Conservation (phyloP, 139 green algal species). For the Chlorella sp. region DNA sequence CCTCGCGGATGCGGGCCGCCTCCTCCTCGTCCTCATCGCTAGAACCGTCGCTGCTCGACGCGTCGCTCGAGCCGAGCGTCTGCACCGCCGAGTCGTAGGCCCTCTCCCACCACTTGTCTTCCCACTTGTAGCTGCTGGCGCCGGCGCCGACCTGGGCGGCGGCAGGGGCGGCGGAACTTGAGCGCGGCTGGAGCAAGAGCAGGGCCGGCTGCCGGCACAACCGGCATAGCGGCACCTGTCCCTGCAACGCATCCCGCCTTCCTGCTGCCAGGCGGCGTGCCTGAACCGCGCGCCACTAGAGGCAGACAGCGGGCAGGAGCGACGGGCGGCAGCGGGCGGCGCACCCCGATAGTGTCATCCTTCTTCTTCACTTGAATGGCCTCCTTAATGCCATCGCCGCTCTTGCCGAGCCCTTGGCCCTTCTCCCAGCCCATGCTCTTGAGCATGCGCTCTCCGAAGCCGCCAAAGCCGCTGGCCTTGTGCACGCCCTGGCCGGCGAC, state of each 20-base stretch:
- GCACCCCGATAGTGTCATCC: conserved; percentile 77
- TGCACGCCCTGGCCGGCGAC: conserved; percentile 68
- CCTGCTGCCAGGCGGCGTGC: too few species aligned
- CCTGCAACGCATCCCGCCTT: too few species aligned
- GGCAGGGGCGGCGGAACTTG: neutral
- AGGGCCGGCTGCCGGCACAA: neutral
- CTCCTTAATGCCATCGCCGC: conserved; percentile 68
- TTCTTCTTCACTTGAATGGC: conserved; percentile 86
- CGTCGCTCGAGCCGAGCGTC: conserved; percentile 29
- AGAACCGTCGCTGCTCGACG: conserved; percentile 26
- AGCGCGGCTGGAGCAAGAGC: neutral
- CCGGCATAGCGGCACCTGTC: too few species aligned
- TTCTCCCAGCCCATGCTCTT: conserved; percentile 81
- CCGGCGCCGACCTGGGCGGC: conserved; percentile 65
- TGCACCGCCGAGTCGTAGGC: conserved; percentile 66
- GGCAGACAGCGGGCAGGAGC: neutral
- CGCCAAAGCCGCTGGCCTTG: conserved; percentile 76
- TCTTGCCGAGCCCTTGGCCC: conserved; percentile 76
- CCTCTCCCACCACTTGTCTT: conserved; percentile 78
- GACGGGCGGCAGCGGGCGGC: conserved; percentile 7
- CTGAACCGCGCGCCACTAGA: too few species aligned
- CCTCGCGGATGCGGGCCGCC: neutral
- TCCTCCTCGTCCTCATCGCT: neutral
- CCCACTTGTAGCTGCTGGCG: conserved; percentile 59
- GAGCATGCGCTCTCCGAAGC: conserved; percentile 82